phyloP scores from a whole-genome alignment of 257 asterid genomes.

The Solanum dulcamara region DNA sequence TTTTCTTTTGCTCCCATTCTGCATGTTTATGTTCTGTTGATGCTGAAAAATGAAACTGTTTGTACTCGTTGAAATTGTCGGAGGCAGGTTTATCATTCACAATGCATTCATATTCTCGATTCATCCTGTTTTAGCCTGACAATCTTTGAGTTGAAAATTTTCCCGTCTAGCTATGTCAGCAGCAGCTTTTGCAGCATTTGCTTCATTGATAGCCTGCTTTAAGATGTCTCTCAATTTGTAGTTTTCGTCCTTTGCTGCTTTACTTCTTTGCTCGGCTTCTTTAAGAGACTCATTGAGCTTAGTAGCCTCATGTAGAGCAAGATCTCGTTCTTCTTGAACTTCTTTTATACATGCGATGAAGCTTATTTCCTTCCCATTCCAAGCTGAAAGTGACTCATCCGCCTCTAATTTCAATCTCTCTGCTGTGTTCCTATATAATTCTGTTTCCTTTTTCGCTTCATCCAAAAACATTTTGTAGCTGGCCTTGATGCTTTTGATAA shows the following conservation, averaged over 20 bases:
- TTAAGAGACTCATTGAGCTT: slow-evolving; percentile 17
- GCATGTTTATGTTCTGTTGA: slow-evolving; percentile 23
- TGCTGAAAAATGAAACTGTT: slow-evolving; percentile 27
- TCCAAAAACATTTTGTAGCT: slow-evolving; percentile 16
- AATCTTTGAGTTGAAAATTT: not conserved
- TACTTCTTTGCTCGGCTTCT: slow-evolving; percentile 11
- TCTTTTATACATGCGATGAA: slow-evolving; percentile 52
- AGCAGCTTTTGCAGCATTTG: slow-evolving; percentile 56
- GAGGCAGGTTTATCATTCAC: slow-evolving; percentile 46
- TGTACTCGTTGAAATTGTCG: slow-evolving; percentile 31
- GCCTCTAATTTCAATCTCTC: slow-evolving; percentile 7
- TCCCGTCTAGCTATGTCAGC: not conserved
- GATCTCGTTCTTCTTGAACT: slow-evolving; percentile 57
- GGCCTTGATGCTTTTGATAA: slow-evolving; percentile 18
- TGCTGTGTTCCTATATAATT: slow-evolving; percentile 36
- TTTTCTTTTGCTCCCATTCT: slow-evolving; percentile 4
- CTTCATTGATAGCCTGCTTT: slow-evolving; percentile 31
- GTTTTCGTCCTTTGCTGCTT: not conserved
- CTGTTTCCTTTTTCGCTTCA: slow-evolving; percentile 46
- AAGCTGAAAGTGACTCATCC: slow-evolving; percentile 58
- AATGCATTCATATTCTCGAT: slow-evolving; percentile 54
- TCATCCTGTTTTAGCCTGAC: slow-evolving; percentile 23
- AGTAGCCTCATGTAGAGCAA: slow-evolving; percentile 26
- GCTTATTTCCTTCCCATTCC: slow-evolving; percentile 83
- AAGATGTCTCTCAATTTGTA: slow-evolving; percentile 6